Base-by-base conservation (phyloP, 2,329 filamentous ascomycete genomes). In the Fusarium guadeloupense region DNA sequence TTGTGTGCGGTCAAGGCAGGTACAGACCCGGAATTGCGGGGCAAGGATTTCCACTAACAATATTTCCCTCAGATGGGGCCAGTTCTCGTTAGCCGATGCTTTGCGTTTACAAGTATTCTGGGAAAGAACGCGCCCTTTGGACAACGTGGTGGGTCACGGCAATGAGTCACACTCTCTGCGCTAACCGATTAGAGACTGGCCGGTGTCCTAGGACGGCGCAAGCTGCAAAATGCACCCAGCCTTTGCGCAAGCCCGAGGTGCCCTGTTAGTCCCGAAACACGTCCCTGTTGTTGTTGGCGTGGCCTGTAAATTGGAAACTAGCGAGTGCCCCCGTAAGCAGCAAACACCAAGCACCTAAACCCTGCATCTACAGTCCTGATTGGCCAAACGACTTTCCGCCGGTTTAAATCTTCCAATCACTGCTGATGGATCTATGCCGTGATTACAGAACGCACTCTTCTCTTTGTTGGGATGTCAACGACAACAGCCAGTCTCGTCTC, bases 121-220 rank as follows among this genome's bases (percentile, higher is more conserved):
- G 13, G 14, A 35, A 53, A 48, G 23, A 34, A 30, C 34, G 69
- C 66, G 69, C 67, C 63, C 69, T 69, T 65, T 54, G 62, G 57
- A 64, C 55, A 60, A n/a, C n/a, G 57, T 60, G 55, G 69, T 69
- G 69, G 69, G 67, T 46, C 67, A 66, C 66, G 66, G 23, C 67
- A 66, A 71, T 75, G 74, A 75, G 64, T 75, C 74, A 75, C 72
- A 75, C 68, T 67, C 65, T 69, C 45, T 3, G 37, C 64, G 66
- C 69, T 68, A 72, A 62, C 63, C 70, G 43, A 6, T 57, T 72
- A 67, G 23, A 64, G 73, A 60, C 67, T 74, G 66, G 68, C 68
- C 71, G 68, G 45, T 43, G 20, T 40, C 50, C 62, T 62, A 37
- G 65, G 65, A 64, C 62, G 61, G 65, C 65, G 63, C 62, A 53